These are phyloP conservation scores for Cardiospermum halicacabum DNA, from an alignment of 345 rosid genomes.

Conservation along the genomic window DNA sequence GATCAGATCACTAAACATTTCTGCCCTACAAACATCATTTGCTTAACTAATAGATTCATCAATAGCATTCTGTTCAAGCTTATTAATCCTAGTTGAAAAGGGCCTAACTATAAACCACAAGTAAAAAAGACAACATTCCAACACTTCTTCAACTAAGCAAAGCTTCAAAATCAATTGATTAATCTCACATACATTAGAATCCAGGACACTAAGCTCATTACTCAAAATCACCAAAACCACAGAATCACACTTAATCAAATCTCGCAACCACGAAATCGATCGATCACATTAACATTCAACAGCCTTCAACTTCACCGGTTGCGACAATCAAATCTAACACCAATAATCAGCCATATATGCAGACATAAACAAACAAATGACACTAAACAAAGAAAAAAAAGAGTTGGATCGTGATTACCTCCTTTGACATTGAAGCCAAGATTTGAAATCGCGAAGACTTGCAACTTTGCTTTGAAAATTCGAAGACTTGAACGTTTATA, in stretches of 20 bases:
- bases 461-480: background rate
- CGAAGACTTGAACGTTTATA: slow-evolving; percentile 1
- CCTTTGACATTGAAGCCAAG: slow-evolving; percentile 2
- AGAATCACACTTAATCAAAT: background rate
- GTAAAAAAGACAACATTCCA: background rate
- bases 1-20: too few species aligned
- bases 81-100: too few species aligned
- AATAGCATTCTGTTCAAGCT: too few species aligned
- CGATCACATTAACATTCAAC: background rate
- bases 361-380: background rate
- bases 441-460: background rate
- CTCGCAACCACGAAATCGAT: background rate
- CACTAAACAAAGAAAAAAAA: background rate
- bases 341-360: background rate
- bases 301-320: background rate
- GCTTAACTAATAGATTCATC: background rate
- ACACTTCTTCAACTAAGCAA: background rate
- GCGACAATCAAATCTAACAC: background rate
- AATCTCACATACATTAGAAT: background rate
- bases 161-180: too few species aligned
- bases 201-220: background rate
- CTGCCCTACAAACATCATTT: background rate
- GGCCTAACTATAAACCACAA: background rate
- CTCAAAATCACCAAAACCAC: background rate
- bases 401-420: slow-evolving; percentile 10